These are phyloP conservation scores for Euryodendron excelsum DNA, from an alignment of 148 eudicot genomes.

Conservation along the genomic window DNA sequence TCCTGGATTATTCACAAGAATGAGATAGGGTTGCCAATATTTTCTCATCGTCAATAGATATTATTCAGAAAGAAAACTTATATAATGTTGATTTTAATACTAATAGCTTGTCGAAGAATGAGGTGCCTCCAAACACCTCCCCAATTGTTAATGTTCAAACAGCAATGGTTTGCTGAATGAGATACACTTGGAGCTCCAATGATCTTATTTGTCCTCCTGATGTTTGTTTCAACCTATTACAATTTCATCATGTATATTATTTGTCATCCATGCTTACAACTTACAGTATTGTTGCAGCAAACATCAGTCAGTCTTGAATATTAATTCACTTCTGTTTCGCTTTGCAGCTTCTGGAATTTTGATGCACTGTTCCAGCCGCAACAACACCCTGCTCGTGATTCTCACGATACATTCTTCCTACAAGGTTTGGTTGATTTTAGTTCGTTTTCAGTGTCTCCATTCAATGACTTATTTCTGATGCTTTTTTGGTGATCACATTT, in stretches of 20 bases:
- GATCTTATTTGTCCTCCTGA: neutral
- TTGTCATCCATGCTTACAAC: neutral
- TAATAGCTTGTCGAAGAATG: neutral
- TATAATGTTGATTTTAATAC: neutral
- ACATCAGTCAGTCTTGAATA: neutral
- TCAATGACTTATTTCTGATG: neutral
- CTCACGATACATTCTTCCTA: conserved; percentile 91
- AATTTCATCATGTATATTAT: neutral
- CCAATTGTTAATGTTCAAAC: neutral
- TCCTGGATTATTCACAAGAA: neutral
- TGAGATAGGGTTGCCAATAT: no score
- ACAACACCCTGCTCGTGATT: conserved; percentile 98
- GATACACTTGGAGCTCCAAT: neutral
- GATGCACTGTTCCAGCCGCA: conserved; percentile 93
- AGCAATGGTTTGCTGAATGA: neutral
- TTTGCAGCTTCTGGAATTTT: conserved; percentile 87
- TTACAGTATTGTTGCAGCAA: neutral
- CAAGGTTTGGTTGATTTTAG: conserved; percentile 46
- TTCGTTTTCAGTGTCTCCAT: neutral
- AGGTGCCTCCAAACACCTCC: neutral
- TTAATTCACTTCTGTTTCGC: neutral
- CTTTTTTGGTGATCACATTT: no score
- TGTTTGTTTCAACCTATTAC: neutral
- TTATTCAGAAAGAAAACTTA: no score
- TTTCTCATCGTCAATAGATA: no score